A percentile compares a stretch with the other conserved stretches of the same genome.
phyloP scores from a whole-genome alignment of 352 stramenopile species.

The Elongisporangium undulatum region DNA sequence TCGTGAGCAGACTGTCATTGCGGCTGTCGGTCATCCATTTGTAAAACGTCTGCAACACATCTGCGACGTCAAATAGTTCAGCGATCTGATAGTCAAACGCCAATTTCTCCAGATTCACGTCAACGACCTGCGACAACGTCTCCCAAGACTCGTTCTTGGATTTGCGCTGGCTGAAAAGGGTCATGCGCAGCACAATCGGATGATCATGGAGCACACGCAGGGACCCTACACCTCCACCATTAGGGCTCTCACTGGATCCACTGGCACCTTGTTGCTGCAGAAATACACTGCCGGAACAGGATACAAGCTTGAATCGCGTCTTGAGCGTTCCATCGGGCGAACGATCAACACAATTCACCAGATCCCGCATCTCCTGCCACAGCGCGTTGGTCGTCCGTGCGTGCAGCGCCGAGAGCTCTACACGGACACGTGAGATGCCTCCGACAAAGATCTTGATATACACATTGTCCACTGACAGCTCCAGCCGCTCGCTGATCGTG shows the following conservation, averaged over 20 bases:
- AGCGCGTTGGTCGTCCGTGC: conserved; percentile 56
- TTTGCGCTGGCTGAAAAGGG: conserved; percentile 44
- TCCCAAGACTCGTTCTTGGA: conserved; percentile 36
- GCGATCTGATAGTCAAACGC: conserved; percentile 35
- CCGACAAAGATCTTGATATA: conserved; percentile 45
- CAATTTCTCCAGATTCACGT: conserved; percentile 47
- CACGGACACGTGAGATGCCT: conserved; percentile 24
- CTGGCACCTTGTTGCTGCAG: conserved; percentile 11
- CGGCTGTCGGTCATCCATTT: conserved; percentile 6
- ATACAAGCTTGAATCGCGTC: conserved; percentile 63
- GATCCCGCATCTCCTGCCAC: conserved; percentile 63
- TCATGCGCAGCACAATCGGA: conserved; percentile 42
- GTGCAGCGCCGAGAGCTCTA: conserved; percentile 37
- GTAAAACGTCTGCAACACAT: conserved; percentile 4
- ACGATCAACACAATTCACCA: conserved; percentile 46
- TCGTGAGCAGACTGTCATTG: background rate
- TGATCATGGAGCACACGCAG: conserved; percentile 37
- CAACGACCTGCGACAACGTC: conserved; percentile 48
- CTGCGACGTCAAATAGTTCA: conserved; percentile 30
- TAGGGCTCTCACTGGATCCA: no score
- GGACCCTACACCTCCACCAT: background rate
- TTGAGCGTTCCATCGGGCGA: conserved; percentile 58
- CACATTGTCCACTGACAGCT: conserved; percentile 46
- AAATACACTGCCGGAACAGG: conserved; percentile 38
- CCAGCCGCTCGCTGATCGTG: conserved; percentile 44